Evolutionary conservation across 768 basidiomycete species (phyloP).

Genomic region (Serendipita sp.): DNA sequence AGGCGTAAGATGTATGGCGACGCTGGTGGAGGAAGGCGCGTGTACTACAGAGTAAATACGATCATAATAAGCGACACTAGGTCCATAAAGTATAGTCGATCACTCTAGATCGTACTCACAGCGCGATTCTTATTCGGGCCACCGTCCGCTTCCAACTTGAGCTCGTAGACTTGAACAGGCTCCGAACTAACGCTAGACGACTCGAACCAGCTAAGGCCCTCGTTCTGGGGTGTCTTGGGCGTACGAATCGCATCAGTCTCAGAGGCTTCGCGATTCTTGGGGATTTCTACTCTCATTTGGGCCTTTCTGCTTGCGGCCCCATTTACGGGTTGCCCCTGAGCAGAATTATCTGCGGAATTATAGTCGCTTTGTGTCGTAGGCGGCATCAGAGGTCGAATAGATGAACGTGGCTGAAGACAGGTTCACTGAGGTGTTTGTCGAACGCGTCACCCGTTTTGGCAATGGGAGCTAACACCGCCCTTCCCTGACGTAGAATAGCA

Average conservation of each 20-base stretch:
- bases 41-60: conserved; percentile 43
- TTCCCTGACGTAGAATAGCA: not conserved
- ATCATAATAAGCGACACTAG: conserved; percentile 11
- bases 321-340: not conserved
- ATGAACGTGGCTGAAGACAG: not conserved
- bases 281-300: not conserved
- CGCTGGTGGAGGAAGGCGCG: conserved; percentile 85
- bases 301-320: not conserved
- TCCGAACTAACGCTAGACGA: conserved; percentile 34
- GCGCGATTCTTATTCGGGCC: conserved; percentile 75
- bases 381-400: not conserved
- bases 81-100: not conserved
- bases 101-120: conserved; percentile 30
- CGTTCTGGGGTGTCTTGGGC: conserved; percentile 84
- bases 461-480: too few relatives aligned
- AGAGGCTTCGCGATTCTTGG: not conserved
- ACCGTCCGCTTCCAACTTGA: conserved; percentile 77
- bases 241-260: conserved; percentile 21
- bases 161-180: conserved; percentile 72
- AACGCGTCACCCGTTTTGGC: not conserved
- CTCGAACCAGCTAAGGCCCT: conserved; percentile 79
- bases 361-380: not conserved
- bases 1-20: conserved; percentile 83
- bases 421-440: not conserved
- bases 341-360: not conserved